Evolutionary conservation across 1,284 basidiomycete genomes (phyloP).

Genomic region (Pterula multifida): DNA sequence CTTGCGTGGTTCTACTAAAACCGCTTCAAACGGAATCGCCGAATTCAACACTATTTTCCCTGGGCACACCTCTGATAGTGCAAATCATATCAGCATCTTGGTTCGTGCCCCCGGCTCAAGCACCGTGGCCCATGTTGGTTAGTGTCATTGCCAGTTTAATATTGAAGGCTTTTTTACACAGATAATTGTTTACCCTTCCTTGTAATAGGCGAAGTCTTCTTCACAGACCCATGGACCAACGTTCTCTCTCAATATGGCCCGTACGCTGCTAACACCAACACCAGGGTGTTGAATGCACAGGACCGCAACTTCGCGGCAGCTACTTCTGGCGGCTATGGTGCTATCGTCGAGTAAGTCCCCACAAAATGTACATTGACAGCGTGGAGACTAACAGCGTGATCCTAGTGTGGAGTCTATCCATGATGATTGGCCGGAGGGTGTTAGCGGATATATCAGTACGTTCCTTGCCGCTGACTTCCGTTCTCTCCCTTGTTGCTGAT

Average conservation of each 20-base stretch:
- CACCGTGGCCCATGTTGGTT: neutral
- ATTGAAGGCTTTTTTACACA: no score
- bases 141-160: no score
- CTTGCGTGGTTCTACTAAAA: constrained; percentile 37
- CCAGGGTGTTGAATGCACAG: constrained; percentile 17
- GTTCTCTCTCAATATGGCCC: constrained; percentile 16
- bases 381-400: neutral
- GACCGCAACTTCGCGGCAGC: neutral
- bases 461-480: neutral
- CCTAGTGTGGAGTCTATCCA: constrained; percentile 10
- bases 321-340: neutral
- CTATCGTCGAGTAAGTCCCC: constrained; percentile 8
- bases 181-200: no score
- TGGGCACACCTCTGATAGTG: constrained; percentile 22
- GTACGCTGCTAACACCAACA: constrained; percentile 21
- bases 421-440: constrained; percentile 14
- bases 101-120: constrained; percentile 14
- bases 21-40: constrained; percentile 37
- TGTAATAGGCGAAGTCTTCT: neutral
- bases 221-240: constrained; percentile 18
- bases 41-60: constrained; percentile 45
- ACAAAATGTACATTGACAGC: neutral
- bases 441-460: constrained; percentile 15
- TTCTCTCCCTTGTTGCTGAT: neutral
- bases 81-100: constrained; percentile 22